Base-by-base conservation (phyloP, 2,329 filamentous ascomycete species). In the Herpomyces periplanetae region DNA sequence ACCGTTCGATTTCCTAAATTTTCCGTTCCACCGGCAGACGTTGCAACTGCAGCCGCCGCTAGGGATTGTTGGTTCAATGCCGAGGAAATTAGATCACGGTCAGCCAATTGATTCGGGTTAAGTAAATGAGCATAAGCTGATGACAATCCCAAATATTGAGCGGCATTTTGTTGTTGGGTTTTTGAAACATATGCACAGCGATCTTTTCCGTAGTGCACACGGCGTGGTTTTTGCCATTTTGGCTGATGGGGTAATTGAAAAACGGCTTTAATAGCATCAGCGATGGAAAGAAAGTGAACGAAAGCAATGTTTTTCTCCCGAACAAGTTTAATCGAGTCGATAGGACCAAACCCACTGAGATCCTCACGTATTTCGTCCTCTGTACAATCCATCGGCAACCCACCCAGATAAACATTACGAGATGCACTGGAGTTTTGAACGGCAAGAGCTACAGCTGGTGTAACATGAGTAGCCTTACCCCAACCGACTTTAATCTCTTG, bases 401-500 rank as follows among this genome's bases (percentile, higher is more conserved):
- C 91, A 20, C 80, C 80, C 16, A 96, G 49, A 35, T 96, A 96
- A 13, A 96, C 80, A 34, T 96, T 96, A 27, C 80, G 58, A 8
- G 80, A 96, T 12, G 80, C 80, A 20, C 73, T 73, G 6, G 73
- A 88, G 41, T 96, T 80, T 43, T 96, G 80, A 13, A 91, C 80
- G 17, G 80, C 75, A 22, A 91, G 49, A n/a, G 73, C 71, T 17
- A 96, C 80, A 2, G 80, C 91, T 2, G 75, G 91, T 3, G 80
- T 80, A 1, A 96, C 80, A 40, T 87, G 75, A 3, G 80, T 91
- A 13, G 80, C 75, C 44, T 96, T 96, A 26, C 80, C 80, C 80
- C 80, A 96, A 26, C 80, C 80, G 31, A 96, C 73, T 49, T 96
- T 96, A 47, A 96, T 88, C 38, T 96, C 80, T 45, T 91, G 80